Evolutionary conservation across 2,329 filamentous ascomycete species (phyloP).

Genomic region (Fusarium proliferatum): DNA sequence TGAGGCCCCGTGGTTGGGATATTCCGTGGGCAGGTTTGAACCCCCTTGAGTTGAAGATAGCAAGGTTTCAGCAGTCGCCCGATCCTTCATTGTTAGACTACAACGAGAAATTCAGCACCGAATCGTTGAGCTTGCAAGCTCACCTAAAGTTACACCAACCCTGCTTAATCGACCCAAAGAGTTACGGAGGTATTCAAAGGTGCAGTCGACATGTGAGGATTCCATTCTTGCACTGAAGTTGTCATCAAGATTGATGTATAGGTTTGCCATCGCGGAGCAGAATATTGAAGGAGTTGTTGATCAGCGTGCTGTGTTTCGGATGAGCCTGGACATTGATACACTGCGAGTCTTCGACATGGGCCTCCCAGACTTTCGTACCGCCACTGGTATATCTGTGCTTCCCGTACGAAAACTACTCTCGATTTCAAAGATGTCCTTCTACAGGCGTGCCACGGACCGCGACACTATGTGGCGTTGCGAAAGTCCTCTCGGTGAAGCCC

Average conservation of each 20-base stretch:
- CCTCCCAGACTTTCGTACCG: rapidly evolving
- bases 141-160: not conserved
- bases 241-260: rapidly evolving
- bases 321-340: not conserved
- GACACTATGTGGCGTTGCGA: rapidly evolving
- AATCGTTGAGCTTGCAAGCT: not conserved
- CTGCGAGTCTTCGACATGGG: not conserved
- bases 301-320: rapidly evolving
- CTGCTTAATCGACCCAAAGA: rapidly evolving
- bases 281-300: rapidly evolving
- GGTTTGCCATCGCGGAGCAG: rapidly evolving
- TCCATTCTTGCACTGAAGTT: rapidly evolving
- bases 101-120: rapidly evolving
- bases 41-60: not conserved
- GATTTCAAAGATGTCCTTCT: not conserved
- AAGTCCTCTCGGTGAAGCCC: rapidly evolving
- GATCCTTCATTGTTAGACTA: not conserved
- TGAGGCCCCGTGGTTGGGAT: not conserved
- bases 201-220: not conserved
- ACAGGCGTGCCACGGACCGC: too few relatives aligned
- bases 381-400: rapidly evolving
- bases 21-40: rapidly evolving
- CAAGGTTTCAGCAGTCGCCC: rapidly evolving
- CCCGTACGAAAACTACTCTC: not conserved
- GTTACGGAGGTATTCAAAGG: rapidly evolving